Evolutionary conservation across 257 asterid genomes (phyloP), one percentile per base, ranked within the genome.

Genomic region (Nicotiana noctiflora): DNA sequence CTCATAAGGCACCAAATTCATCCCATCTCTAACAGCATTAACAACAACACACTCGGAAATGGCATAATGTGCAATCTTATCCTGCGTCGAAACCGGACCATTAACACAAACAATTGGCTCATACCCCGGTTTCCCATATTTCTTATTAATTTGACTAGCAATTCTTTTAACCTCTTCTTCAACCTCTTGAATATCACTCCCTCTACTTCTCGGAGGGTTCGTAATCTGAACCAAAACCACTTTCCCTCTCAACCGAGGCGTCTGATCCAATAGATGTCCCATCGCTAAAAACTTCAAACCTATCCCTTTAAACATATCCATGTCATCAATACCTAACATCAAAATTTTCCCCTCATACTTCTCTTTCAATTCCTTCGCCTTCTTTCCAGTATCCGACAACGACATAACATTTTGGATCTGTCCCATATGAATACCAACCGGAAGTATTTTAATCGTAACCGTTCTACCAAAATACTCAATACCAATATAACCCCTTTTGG

Each of bases 11-110:
- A 94, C 95, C 68, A 94, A 88, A 83, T 94, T 94, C 97, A 94
- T 88, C 32, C 98, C 98, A 82, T 94, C 98, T 83, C 98, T 87
- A 52, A 94, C 94, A 19, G 97, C 97, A 90, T 91, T 94, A 64
- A 94, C 98, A 81, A 94, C 94, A 15, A 88, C 94, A 82, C 97
- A 92, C 40, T 94, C 98, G 5, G 98, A 85, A 46, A 94, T 86
- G 3, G 87, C 86, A 37, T 77, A 91, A 59, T 94, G 90, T 3
- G 94, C 97, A 59, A 91, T 89, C 82, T 92, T 92, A 12, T 90
- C 97, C 79, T 83, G 85, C 53, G 92, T 91, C 1, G 95, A 87
- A 63, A 92, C 89, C 0, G 93, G 93, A 18, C 91, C 92, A 17
- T 89, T 85, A 11, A 94, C 77, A 63, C 90, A 88, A 40, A 92